Base-by-base conservation (phyloP, 768 basidiomycete species). In the Suillus sp. region DNA sequence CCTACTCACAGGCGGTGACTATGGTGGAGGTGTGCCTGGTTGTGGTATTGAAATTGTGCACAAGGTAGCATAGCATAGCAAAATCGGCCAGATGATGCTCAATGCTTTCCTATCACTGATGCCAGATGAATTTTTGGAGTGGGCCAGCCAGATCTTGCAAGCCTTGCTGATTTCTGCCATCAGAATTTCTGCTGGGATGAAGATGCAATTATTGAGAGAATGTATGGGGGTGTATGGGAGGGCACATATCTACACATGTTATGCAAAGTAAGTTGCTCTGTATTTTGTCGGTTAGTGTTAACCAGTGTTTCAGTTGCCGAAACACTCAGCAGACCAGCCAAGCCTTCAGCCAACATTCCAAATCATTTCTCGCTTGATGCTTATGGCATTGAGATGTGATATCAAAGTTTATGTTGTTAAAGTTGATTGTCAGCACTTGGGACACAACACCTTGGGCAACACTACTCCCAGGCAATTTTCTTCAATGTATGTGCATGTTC, bases 31-130 rank as follows among this genome's bases (percentile, higher is more conserved):
- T 16, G 43, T 18, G 16, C 45, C 34, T 22, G 60, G 62, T 20
- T 64, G 62, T n/a, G 30, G 37, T 0, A 59, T 53, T 11, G 30
- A 60, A 1, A 53, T 59, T n/a, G 57, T 58, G 4, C 62, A 51
- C 54, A 20, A 22, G 3, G 20, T 64, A n/a, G 16, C 58, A 11
- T 1, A 18, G 10, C 42, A 45, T 20, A 42, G 42, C 40, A 25
- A 38, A 18, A 32, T 64, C 13, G 48, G 58, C 3, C 18, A 32
- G 14, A 13, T 16, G 14, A 34, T 63, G 25, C 16, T 51, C 4
- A 3, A 42, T 7, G 62, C 63, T 11, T 50, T 59, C 20, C 25
- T 30, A 2, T 14, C 47, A 53, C 25, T 51, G 35, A 2, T 6
- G 16, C n/a, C 32, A 2, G n/a, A 22, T 1, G 37, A 43, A 5